A percentile compares a stretch with the other conserved stretches of the same genome.
Conservation (phyloP, 176 grass and related monocot species). For the Melocanna baccifera region DNA sequence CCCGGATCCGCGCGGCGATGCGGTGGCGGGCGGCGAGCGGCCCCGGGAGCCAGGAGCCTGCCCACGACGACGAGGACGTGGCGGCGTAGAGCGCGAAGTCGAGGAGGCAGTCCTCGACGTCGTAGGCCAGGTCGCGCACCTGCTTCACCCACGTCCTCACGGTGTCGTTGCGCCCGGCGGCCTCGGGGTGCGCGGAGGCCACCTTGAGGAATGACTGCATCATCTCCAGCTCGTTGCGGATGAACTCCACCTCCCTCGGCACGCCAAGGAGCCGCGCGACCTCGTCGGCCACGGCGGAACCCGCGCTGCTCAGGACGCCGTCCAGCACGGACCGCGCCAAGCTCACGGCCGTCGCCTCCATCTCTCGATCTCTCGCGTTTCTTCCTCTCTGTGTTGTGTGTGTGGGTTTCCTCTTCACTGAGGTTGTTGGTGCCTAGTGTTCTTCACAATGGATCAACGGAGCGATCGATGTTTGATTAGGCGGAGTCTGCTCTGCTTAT, state of each 20-base stretch:
- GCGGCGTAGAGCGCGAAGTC: conserved; percentile 18
- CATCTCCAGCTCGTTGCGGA: conserved; percentile 41
- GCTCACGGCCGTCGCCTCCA: conserved; percentile 45
- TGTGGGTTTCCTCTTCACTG: neutral
- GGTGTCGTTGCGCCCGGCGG: neutral
- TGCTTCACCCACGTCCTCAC: conserved; percentile 31
- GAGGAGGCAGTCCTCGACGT: conserved; percentile 45
- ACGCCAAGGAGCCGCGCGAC: conserved; percentile 17
- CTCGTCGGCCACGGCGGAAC: conserved; percentile 31
- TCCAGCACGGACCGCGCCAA: conserved; percentile 36
- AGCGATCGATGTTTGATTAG: no score
- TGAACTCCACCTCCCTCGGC: conserved; percentile 31
- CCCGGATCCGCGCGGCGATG: conserved; percentile 15
- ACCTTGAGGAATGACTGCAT: conserved; percentile 27
- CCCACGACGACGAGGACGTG: neutral
- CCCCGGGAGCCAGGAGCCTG: neutral
- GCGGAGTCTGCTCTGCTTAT: no score
- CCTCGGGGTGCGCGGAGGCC: neutral
- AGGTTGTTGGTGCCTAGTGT: no score
- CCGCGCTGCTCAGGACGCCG: conserved; percentile 26
- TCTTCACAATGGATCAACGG: no score
- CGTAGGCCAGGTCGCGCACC: conserved; percentile 37
- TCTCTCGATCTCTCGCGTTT: neutral
- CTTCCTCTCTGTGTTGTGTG: no score
- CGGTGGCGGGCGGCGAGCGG: neutral